Conservation (phyloP, 2,329 filamentous ascomycete genomes). For the Cordyceps cateniannulata region DNA sequence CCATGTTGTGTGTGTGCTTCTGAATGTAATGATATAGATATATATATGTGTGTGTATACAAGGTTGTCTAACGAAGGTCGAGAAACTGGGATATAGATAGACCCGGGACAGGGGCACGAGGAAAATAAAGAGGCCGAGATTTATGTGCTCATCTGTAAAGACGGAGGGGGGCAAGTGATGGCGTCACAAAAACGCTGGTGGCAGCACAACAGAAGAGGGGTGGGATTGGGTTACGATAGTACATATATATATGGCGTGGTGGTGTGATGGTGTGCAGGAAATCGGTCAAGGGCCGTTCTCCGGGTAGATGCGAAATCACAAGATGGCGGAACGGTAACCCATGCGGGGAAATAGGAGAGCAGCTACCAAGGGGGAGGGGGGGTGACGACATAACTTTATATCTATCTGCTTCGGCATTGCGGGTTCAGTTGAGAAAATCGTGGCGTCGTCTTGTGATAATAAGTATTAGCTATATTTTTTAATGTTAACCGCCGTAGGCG, state of each 20-base stretch:
- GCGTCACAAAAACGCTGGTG: background rate
- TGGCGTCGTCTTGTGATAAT: background rate
- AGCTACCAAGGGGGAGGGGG: background rate
- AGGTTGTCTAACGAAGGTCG: background rate
- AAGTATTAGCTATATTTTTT: background rate
- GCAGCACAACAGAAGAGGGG: background rate
- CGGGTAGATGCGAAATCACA: background rate
- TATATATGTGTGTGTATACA: background rate
- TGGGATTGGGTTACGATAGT: background rate
- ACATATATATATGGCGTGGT: background rate
- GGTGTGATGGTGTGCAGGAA: background rate
- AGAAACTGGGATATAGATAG: background rate
- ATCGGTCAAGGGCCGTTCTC: background rate
- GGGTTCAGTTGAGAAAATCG: background rate
- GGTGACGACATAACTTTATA: no score
- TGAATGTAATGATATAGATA: no score
- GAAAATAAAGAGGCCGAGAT: background rate
- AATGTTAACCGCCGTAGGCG: background rate
- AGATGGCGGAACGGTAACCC: background rate
- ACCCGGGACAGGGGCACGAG: background rate
- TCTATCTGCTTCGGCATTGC: background rate
- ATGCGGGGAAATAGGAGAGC: background rate
- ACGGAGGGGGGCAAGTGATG: background rate
- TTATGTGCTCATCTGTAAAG: background rate
- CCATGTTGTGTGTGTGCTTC: slow-evolving; percentile 19